phyloP scores from a whole-genome alignment of 345 rosid genomes.

The Draba incana region DNA sequence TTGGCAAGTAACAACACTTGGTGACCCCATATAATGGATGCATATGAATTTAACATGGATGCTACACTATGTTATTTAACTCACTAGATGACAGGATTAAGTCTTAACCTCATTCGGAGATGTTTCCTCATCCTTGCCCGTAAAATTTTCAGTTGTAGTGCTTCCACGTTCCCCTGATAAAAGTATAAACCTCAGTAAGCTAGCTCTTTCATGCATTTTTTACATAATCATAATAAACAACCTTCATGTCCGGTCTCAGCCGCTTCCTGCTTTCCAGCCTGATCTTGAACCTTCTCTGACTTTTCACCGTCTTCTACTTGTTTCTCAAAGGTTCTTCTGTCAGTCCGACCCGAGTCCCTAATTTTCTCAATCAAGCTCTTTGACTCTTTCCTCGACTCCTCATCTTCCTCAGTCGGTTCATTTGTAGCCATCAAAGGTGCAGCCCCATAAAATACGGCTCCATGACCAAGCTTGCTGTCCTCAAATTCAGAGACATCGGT shows the following conservation, averaged over 20 bases:
- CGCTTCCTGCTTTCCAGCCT: slow-evolving; percentile 23
- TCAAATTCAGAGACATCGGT: slow-evolving; percentile 24
- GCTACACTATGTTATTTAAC: too few relatives aligned
- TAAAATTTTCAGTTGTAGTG: slow-evolving; percentile 17
- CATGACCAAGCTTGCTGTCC: slow-evolving; percentile 21
- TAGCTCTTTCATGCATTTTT: not conserved
- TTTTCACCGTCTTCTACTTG: slow-evolving; percentile 23
- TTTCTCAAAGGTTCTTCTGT: slow-evolving; percentile 20
- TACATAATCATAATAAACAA: slow-evolving; percentile 12
- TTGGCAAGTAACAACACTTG: slow-evolving; percentile 10
- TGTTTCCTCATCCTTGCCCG: slow-evolving; percentile 28
- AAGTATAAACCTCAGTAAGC: not conserved
- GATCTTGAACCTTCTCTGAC: slow-evolving; percentile 27
- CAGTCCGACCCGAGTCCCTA: slow-evolving; percentile 48
- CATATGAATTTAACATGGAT: not conserved
- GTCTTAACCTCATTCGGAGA: slow-evolving; percentile 39
- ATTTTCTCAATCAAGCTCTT: slow-evolving; percentile 51
- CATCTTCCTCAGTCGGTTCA: slow-evolving; percentile 27
- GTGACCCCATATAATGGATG: not conserved
- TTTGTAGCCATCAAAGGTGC: not conserved
- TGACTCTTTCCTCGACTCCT: slow-evolving; percentile 48
- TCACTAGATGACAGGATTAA: slow-evolving; percentile 13
- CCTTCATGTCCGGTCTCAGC: slow-evolving; percentile 29
- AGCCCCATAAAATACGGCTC: not conserved
- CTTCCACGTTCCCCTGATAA: slow-evolving; percentile 30